A percentile compares a stretch with the other conserved stretches of the same genome.
Evolutionary conservation across 2,329 filamentous ascomycete genomes (phyloP).

Genomic region (Paramyrothecium roridum): DNA sequence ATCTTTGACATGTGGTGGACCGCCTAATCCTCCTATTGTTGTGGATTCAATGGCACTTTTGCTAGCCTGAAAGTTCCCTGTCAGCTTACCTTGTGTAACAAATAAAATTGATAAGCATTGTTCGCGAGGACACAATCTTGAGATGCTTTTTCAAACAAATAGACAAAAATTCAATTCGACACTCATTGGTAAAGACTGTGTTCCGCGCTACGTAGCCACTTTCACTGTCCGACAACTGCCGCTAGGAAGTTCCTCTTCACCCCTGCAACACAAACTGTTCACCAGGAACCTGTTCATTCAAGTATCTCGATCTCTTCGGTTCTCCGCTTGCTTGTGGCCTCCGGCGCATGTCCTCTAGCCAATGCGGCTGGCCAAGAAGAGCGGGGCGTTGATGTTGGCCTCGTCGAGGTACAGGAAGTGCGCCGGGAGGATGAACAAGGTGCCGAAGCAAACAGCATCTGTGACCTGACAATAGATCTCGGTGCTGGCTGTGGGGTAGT

Average conservation of each 20-base stretch:
- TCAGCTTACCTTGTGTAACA: not conserved
- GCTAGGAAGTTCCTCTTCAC: no score
- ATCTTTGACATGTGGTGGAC: no score
- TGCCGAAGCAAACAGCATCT: constrained; percentile 34
- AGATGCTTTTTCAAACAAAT: no score
- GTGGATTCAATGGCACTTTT: not conserved
- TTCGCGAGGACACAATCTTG: no score
- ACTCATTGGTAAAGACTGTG: no score
- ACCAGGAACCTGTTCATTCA: no score
- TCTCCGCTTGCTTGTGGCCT: no score
- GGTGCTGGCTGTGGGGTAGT: constrained; percentile 28
- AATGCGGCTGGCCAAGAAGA: constrained; percentile 12
- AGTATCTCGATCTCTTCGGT: no score
- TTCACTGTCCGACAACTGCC: no score
- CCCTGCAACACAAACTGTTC: no score
- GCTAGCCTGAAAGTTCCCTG: not conserved
- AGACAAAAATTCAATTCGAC: no score
- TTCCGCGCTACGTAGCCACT: no score
- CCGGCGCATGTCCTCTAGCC: not conserved
- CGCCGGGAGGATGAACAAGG: constrained; percentile 28
- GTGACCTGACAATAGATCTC: constrained; percentile 33
- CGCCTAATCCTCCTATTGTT: not conserved
- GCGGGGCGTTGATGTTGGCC: constrained; percentile 15
- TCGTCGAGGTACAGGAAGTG: constrained; percentile 26
- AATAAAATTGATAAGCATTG: not conserved